Conservation (phyloP, 371 early-diverging fungal genomes). For the Mortierella sp. region DNA sequence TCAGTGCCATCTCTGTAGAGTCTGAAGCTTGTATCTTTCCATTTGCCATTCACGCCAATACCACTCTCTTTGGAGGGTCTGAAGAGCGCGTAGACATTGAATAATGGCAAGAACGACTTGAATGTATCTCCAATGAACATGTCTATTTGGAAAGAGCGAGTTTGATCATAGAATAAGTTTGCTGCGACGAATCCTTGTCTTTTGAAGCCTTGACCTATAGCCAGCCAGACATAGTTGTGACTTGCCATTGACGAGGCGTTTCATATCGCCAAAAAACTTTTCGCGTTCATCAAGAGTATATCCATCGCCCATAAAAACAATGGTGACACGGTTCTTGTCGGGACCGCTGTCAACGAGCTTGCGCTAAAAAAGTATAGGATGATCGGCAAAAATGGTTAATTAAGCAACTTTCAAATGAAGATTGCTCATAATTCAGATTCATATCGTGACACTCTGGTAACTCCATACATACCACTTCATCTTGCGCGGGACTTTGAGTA, state of each 20-base stretch:
- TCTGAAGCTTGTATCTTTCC: constrained; percentile 68
- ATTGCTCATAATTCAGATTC: background rate
- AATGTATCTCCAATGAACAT: constrained; percentile 71
- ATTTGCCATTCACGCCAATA: constrained; percentile 64
- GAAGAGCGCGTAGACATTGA: constrained; percentile 72
- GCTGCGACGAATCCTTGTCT: background rate
- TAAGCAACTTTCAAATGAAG: background rate
- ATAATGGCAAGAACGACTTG: constrained; percentile 63
- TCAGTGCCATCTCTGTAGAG: constrained; percentile 73
- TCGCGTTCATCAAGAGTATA: constrained; percentile 63
- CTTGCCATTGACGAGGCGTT: constrained; percentile 60
- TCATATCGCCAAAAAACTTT: constrained; percentile 65
- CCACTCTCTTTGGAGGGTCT: constrained; percentile 63
- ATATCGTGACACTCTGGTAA: background rate
- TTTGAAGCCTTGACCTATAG: background rate
- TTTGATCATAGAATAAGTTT: background rate
- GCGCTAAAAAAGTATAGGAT: constrained; percentile 18
- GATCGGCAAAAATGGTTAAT: background rate
- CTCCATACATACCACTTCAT: constrained; percentile 37
- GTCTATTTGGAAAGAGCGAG: constrained; percentile 39
- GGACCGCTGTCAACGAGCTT: constrained; percentile 60
- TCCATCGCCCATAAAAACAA: constrained; percentile 77
- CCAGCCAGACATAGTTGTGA: background rate
- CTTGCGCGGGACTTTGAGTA: constrained; percentile 8
- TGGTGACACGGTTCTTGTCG: constrained; percentile 67